These are phyloP conservation scores for Fragilariopsis cylindrus DNA, from an alignment of 108 stramenopile species.

Conservation along the genomic window DNA sequence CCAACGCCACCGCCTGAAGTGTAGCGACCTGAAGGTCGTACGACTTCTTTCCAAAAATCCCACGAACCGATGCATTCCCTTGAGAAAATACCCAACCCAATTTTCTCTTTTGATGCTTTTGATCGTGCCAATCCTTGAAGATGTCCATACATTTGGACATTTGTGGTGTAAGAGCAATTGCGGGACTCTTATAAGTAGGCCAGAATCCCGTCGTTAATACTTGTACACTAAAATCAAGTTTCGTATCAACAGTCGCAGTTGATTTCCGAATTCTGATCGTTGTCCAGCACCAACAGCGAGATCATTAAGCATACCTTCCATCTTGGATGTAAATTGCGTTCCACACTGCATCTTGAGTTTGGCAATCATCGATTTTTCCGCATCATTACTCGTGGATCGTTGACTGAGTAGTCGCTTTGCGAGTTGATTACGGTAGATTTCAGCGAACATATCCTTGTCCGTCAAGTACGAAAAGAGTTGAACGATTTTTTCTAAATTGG, in stretches of 20 bases:
- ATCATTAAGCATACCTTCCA: constrained; percentile 99
- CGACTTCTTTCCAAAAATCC: constrained; percentile 89
- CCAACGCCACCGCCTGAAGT: constrained; percentile 92
- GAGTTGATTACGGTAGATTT: constrained; percentile 98
- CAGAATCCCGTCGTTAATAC: constrained; percentile 98
- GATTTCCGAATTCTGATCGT: constrained; percentile 85
- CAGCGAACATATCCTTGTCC: constrained; percentile 99
- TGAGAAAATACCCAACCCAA: constrained; percentile 90
- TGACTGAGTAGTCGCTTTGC: constrained; percentile 97
- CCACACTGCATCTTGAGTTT: constrained; percentile 99
- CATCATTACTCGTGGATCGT: constrained; percentile 96
- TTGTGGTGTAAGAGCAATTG: constrained; percentile 85
- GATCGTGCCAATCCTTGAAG: constrained; percentile 93
- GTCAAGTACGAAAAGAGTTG: constrained; percentile 97
- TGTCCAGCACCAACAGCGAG: constrained; percentile 94
- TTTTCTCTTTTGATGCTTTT: constrained; percentile 87
- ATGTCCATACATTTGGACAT: constrained; percentile 92
- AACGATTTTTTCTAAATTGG: constrained; percentile 91
- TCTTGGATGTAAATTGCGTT: constrained; percentile 99
- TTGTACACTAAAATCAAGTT: constrained; percentile 88
- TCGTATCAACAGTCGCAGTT: constrained; percentile 67
- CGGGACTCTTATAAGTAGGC: constrained; percentile 94
- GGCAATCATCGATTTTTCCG: constrained; percentile 98
- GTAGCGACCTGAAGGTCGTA: constrained; percentile 98
- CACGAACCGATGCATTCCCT: constrained; percentile 92